These are phyloP conservation scores for Ustilago bromivora DNA, from an alignment of 1,284 basidiomycete species.

Conservation along the genomic window DNA sequence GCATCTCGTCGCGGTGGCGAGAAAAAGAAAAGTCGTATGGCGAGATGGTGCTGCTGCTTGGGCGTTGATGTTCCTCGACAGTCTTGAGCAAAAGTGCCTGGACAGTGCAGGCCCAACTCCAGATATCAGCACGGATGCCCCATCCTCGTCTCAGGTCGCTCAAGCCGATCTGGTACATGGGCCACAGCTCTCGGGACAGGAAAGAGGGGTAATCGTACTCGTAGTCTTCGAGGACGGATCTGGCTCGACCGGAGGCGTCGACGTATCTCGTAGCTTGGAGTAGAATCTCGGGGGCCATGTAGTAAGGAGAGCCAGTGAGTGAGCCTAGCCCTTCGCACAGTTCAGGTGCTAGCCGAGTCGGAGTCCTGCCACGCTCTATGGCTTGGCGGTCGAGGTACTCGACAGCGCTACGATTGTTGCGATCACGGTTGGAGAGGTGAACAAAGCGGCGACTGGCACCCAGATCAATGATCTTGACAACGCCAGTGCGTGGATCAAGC, in stretches of 20 bases:
- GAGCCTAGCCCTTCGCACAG: slow-evolving; percentile 59
- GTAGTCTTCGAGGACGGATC: slow-evolving; percentile 58
- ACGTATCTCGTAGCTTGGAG: slow-evolving; percentile 58
- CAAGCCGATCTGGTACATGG: slow-evolving; percentile 41
- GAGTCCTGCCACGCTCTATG: slow-evolving; percentile 6
- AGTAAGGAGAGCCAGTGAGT: slow-evolving; percentile 61
- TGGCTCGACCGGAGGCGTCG: slow-evolving; percentile 36
- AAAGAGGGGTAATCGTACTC: slow-evolving; percentile 38
- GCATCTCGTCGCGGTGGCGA: slow-evolving; percentile 45
- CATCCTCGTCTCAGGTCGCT: slow-evolving; percentile 57
- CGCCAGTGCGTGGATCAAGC: slow-evolving; percentile 55
- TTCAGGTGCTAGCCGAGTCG: slow-evolving; percentile 23
- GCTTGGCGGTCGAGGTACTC: slow-evolving; percentile 49
- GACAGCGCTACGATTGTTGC: slow-evolving; percentile 52
- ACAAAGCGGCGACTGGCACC: slow-evolving; percentile 60
- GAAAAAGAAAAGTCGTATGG: slow-evolving; percentile 63
- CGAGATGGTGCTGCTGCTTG: slow-evolving; percentile 53
- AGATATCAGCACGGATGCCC: slow-evolving; percentile 61
- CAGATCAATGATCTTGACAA: slow-evolving; percentile 60
- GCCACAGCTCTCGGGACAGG: slow-evolving; percentile 25
- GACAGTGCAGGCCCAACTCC: slow-evolving; percentile 64
- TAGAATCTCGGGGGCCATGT: slow-evolving; percentile 63
- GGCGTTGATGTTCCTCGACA: slow-evolving; percentile 29
- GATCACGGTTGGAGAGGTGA: slow-evolving; percentile 47
- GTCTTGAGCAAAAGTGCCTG: slow-evolving; percentile 52